Evolutionary conservation across 331 rosid genomes (phyloP).

Genomic region (Malus hybrid): DNA sequence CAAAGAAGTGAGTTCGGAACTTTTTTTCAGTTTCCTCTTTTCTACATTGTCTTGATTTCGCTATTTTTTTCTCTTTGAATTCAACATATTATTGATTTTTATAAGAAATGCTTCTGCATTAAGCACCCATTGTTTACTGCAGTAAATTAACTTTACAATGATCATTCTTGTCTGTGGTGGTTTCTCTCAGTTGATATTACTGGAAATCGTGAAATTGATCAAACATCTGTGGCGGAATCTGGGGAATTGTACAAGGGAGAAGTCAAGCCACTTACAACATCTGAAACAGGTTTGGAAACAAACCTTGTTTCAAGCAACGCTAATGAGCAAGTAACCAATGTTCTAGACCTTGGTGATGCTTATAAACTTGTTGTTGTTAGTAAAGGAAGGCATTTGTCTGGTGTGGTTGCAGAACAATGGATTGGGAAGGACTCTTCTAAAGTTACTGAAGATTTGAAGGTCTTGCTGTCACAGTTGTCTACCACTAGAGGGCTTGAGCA

Average conservation of each 20-base stretch:
- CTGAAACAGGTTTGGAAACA: conserved; percentile 50
- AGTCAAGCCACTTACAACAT: conserved; percentile 19
- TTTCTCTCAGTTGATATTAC: conserved; percentile 23
- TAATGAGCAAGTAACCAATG: conserved; percentile 42
- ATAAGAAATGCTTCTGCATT: conserved; percentile 5
- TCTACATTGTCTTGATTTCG: neutral
- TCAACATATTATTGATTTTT: neutral
- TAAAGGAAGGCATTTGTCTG: conserved; percentile 64
- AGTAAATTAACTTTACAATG: neutral
- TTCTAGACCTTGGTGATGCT: conserved; percentile 90
- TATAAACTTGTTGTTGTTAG: conserved; percentile 63
- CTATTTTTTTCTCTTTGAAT: neutral
- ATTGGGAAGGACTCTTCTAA: conserved; percentile 70
- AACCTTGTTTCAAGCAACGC: conserved; percentile 30
- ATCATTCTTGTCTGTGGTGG: conserved; percentile 5
- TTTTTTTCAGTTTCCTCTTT: conserved; percentile 13
- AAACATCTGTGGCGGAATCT: conserved; percentile 15
- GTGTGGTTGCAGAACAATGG: conserved; percentile 64
- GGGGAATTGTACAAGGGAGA: conserved; percentile 32
- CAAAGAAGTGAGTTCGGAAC: conserved; percentile 48
- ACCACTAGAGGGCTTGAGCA: conserved; percentile 51
- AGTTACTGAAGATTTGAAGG: conserved; percentile 75
- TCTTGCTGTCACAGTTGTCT: conserved; percentile 68
- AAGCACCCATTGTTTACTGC: neutral
- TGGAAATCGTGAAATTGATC: conserved; percentile 27